These are phyloP conservation scores for Diversispora epigaea DNA, from an alignment of 192 early-diverging fungal species.

Conservation along the genomic window DNA sequence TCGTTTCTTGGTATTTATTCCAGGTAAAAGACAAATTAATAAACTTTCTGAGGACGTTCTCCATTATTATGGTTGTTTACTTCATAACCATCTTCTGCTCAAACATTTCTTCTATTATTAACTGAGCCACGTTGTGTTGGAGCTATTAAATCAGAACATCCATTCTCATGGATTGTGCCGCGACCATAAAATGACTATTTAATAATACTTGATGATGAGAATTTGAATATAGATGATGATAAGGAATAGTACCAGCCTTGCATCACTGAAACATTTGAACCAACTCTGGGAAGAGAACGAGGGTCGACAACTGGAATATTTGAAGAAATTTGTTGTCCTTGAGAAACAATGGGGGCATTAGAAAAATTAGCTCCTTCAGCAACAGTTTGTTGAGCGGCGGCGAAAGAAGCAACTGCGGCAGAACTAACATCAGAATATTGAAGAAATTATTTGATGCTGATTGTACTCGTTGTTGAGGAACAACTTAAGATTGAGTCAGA, in stretches of 20 bases:
- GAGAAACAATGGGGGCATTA: neutral
- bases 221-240: neutral
- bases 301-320: constrained; percentile 14
- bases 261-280: constrained; percentile 3
- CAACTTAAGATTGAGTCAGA: constrained; percentile 21
- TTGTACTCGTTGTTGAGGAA: constrained; percentile 2
- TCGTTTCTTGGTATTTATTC: constrained; percentile 56
- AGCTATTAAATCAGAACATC: neutral
- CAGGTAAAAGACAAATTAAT: constrained; percentile 59
- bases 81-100: neutral
- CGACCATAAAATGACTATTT: constrained; percentile 23
- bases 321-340: constrained; percentile 5
- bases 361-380: neutral
- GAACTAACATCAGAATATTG: constrained; percentile 22
- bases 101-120: neutral
- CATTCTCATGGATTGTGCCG: constrained; percentile 24
- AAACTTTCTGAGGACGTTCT: constrained; percentile 41
- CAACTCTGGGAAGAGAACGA: constrained; percentile 9
- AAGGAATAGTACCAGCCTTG: neutral
- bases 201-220: constrained; percentile 21
- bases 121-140: neutral
- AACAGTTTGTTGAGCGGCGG: neutral
- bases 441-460: neutral
- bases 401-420: neutral
- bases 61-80: neutral